Conservation (phyloP, 352 stramenopile species). For the Pythium biforme region DNA sequence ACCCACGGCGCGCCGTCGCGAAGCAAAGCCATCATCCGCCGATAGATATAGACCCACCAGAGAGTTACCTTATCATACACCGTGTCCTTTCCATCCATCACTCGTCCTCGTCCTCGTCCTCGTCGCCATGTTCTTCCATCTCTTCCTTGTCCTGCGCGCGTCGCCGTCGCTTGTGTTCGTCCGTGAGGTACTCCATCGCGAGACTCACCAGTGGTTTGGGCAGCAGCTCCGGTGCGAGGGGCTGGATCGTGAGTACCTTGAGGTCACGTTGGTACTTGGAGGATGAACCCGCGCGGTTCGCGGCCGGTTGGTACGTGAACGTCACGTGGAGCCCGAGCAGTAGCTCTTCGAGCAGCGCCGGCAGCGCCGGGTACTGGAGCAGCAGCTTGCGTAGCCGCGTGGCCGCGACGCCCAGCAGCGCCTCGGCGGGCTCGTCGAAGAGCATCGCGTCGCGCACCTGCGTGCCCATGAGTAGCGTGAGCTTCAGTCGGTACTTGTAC, state of each 20-base stretch:
- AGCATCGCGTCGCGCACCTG: conserved; percentile 41
- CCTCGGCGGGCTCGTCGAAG: conserved; percentile 47
- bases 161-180: conserved; percentile 12
- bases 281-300: conserved; percentile 23
- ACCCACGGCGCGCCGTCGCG: conserved; percentile 74
- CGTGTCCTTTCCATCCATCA: neutral
- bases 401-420: conserved; percentile 38
- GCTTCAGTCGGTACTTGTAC: conserved; percentile 57
- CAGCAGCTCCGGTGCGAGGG: conserved; percentile 39
- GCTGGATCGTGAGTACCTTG: conserved; percentile 47
- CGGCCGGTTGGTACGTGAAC: conserved; percentile 44
- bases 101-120: neutral
- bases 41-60: conserved; percentile 14
- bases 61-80: conserved; percentile 1
- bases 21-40: conserved; percentile 78
- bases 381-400: conserved; percentile 32
- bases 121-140: neutral
- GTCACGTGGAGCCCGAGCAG: conserved; percentile 47
- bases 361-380: conserved; percentile 36
- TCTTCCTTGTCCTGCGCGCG: neutral
- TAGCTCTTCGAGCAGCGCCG: conserved; percentile 46
- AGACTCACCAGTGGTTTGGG: conserved; percentile 39
- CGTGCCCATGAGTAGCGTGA: conserved; percentile 38
- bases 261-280: conserved; percentile 46
- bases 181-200: conserved; percentile 37